Evolutionary conservation across 495 filamentous ascomycete genomes (phyloP).

Genomic region (Pyrenula massariospora): DNA sequence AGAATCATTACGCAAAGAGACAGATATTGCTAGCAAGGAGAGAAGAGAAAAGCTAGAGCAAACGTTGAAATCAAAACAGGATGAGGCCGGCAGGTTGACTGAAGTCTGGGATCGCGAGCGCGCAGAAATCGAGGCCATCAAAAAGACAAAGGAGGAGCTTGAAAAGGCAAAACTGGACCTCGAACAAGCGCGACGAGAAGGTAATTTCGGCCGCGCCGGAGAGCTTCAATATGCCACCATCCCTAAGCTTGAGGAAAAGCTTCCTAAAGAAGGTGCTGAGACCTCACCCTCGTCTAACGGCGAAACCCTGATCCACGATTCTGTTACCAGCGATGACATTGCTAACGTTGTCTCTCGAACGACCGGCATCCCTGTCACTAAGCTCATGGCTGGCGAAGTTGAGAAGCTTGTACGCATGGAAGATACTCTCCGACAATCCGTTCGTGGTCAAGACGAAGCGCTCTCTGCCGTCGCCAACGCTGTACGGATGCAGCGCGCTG

Average conservation of each 20-base stretch:
- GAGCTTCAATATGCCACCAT: slow-evolving; percentile 82
- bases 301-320: slow-evolving; percentile 72
- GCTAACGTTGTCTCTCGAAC: slow-evolving; percentile 78
- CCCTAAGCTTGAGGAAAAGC: slow-evolving; percentile 61
- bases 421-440: slow-evolving; percentile 69
- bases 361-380: slow-evolving; percentile 85
- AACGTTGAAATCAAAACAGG: slow-evolving; percentile 61
- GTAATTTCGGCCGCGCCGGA: slow-evolving; percentile 81
- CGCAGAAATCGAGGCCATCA: slow-evolving; percentile 70
- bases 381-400: slow-evolving; percentile 82
- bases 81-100: slow-evolving; percentile 52
- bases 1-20: slow-evolving; percentile 91
- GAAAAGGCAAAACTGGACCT: slow-evolving; percentile 77
- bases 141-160: slow-evolving; percentile 71
- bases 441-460: slow-evolving; percentile 90
- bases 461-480: slow-evolving; percentile 84
- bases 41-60: slow-evolving; percentile 74
- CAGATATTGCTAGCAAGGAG: slow-evolving; percentile 75
- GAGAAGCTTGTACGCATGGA: slow-evolving; percentile 94
- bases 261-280: slow-evolving; percentile 61
- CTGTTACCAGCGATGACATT: slow-evolving; percentile 89
- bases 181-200: slow-evolving; percentile 76
- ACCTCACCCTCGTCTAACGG: slow-evolving; percentile 20
- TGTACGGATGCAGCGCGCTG: slow-evolving; percentile 86
- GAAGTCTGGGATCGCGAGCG: slow-evolving; percentile 86